Evolutionary conservation across 2,329 filamentous ascomycete species (phyloP).

Genomic region (Hypoxylon sp.): DNA sequence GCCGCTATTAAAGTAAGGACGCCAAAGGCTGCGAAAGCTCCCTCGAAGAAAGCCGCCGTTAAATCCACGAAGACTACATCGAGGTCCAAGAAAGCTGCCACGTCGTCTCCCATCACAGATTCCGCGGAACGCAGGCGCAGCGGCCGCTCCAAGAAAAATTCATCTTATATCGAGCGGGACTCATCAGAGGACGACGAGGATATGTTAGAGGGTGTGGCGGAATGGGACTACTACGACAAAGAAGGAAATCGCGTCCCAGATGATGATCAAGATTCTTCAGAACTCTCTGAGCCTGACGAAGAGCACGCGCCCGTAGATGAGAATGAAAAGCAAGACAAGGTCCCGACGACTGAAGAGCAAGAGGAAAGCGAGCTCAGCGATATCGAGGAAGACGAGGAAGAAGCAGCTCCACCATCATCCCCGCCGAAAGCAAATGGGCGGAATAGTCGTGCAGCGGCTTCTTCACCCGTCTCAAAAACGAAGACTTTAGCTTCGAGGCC

Average conservation of each 20-base stretch:
- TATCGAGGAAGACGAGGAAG: constrained; percentile 45
- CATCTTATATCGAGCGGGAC: constrained; percentile 70
- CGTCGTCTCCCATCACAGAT: constrained; percentile 54
- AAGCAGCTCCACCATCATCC: constrained; percentile 35
- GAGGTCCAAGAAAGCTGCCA: constrained; percentile 52
- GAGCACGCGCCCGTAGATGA: constrained; percentile 35
- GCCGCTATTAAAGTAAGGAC: constrained; percentile 55
- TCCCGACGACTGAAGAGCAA: constrained; percentile 27
- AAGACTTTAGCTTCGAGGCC: constrained; percentile 50
- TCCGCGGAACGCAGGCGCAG: constrained; percentile 69
- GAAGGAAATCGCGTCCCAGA: constrained; percentile 54
- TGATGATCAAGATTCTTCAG: constrained; percentile 49
- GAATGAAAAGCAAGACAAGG: constrained; percentile 23
- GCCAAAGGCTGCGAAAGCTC: constrained; percentile 53
- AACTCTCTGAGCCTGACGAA: constrained; percentile 50
- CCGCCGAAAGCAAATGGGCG: constrained; percentile 50
- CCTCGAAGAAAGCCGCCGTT: constrained; percentile 46
- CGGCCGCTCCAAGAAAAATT: constrained; percentile 64
- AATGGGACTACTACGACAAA: constrained; percentile 69
- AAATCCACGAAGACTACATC: constrained; percentile 48
- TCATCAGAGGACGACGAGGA: constrained; percentile 72
- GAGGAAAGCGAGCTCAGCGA: constrained; percentile 47
- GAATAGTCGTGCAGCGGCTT: constrained; percentile 46
- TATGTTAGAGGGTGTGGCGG: constrained; percentile 72
- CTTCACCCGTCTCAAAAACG: constrained; percentile 38